Conservation (phyloP, 257 asterid species). For the Leonotis leonurus region DNA sequence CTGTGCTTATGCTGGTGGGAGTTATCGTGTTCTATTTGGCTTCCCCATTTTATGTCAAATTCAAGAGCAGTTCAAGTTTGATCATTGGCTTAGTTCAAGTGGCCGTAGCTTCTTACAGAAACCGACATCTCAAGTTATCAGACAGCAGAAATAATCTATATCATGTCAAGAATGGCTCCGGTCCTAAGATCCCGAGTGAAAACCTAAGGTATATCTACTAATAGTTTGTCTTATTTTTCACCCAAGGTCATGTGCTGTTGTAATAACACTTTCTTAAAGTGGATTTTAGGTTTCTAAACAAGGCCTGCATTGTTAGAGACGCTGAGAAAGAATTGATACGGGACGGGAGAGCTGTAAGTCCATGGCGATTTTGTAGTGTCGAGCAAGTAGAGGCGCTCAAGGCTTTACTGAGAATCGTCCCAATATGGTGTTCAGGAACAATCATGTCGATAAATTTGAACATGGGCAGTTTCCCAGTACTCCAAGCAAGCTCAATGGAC, state of each 20-base stretch:
- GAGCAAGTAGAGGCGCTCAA: slow-evolving; percentile 80
- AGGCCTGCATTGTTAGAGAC: slow-evolving; percentile 57
- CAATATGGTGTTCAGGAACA: slow-evolving; percentile 65
- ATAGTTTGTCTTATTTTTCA: background rate
- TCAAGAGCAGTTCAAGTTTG: slow-evolving; percentile 37
- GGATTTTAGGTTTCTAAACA: slow-evolving; percentile 55
- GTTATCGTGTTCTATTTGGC: slow-evolving; percentile 39
- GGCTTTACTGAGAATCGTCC: slow-evolving; percentile 44
- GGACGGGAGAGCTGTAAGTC: slow-evolving; percentile 34
- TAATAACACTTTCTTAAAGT: background rate
- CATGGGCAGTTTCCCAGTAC: slow-evolving; percentile 45
- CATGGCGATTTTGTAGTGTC: slow-evolving; percentile 58
- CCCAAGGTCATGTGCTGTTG: too few relatives aligned
- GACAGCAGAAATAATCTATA: slow-evolving; percentile 15
- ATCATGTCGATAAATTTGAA: slow-evolving; percentile 35
- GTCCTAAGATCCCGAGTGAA: slow-evolving; percentile 33
- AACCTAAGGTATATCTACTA: slow-evolving; percentile 36
- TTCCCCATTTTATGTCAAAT: slow-evolving; percentile 41
- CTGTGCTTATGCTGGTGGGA: slow-evolving; percentile 33
- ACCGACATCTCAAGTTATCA: slow-evolving; percentile 25
- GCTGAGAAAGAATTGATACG: slow-evolving; percentile 28
- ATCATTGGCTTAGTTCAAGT: slow-evolving; percentile 47
- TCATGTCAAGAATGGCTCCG: slow-evolving; percentile 34
- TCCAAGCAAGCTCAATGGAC: slow-evolving; percentile 64
- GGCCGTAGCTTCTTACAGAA: slow-evolving; percentile 45